Evolutionary conservation across 352 stramenopile species (phyloP).

Genomic region (Phytophthora chlamydospora): DNA sequence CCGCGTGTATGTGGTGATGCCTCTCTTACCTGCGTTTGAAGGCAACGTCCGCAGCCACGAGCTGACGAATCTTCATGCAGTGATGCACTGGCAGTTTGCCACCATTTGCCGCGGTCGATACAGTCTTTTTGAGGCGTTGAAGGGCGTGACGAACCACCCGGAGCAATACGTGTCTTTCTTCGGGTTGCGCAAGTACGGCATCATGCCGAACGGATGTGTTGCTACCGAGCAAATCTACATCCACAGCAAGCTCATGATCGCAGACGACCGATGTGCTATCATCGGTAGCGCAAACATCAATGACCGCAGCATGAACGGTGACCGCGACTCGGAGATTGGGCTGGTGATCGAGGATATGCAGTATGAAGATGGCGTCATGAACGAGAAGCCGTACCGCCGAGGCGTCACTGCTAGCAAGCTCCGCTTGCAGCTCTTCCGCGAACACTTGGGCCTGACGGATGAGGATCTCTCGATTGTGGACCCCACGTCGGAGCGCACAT

Average conservation of each 20-base stretch:
- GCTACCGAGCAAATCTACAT: slow-evolving; percentile 93
- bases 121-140: slow-evolving; percentile 77
- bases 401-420: slow-evolving; percentile 67
- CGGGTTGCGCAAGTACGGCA: slow-evolving; percentile 82
- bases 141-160: slow-evolving; percentile 63
- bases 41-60: slow-evolving; percentile 85
- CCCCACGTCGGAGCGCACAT: slow-evolving; percentile 65
- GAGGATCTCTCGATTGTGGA: slow-evolving; percentile 64
- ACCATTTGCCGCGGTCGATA: slow-evolving; percentile 84
- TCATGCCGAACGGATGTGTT: slow-evolving; percentile 78
- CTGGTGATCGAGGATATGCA: slow-evolving; percentile 86
- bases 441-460: slow-evolving; percentile 76
- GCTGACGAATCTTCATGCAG: slow-evolving; percentile 83
- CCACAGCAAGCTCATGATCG: slow-evolving; percentile 91
- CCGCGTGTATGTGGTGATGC: slow-evolving; percentile 88
- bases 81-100: slow-evolving; percentile 92
- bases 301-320: slow-evolving; percentile 93
- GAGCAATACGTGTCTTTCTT: slow-evolving; percentile 88
- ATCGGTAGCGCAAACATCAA: slow-evolving; percentile 97
- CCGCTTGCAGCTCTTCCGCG: slow-evolving; percentile 81
- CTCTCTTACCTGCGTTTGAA: slow-evolving; percentile 81
- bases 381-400: slow-evolving; percentile 69
- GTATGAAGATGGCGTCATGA: slow-evolving; percentile 80
- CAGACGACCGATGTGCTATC: slow-evolving; percentile 91
- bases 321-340: slow-evolving; percentile 89